Percentiles rank a stretch among this genome's conserved stretches.
Evolutionary conservation across 352 stramenopile genomes (phyloP).

Genomic region (Phytophthora tentaculata): DNA sequence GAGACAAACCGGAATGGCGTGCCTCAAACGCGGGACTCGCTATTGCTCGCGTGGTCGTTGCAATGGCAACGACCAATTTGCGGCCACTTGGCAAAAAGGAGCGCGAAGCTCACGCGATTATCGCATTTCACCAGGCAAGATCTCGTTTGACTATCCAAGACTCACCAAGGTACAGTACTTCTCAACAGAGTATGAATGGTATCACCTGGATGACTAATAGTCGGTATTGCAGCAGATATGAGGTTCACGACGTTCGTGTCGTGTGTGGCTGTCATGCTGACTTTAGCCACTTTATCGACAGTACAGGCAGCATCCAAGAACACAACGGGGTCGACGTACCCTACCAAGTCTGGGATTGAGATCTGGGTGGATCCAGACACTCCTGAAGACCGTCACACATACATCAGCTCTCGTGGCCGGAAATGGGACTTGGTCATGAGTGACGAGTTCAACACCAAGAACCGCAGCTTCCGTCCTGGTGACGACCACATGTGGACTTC

Average conservation of each 20-base stretch:
- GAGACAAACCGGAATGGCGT: conserved; percentile 14
- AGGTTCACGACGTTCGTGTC: conserved; percentile 19
- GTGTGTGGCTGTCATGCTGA: conserved; percentile 20
- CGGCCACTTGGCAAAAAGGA: conserved; percentile 30
- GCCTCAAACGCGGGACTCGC: conserved; percentile 12
- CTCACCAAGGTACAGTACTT: conserved; percentile 9
- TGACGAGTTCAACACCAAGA: conserved; percentile 94
- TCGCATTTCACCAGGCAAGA: conserved; percentile 30
- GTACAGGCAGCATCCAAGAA: conserved; percentile 16
- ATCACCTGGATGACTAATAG: conserved; percentile 4
- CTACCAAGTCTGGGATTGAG: conserved; percentile 41
- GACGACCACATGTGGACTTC: conserved; percentile 95
- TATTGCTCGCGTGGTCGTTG: conserved; percentile 20
- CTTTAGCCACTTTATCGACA: conserved; percentile 5
- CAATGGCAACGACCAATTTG: neutral
- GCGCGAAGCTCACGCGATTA: conserved; percentile 31
- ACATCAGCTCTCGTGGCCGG: conserved; percentile 50
- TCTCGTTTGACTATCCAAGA: conserved; percentile 22
- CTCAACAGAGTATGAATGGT: neutral
- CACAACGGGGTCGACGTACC: conserved; percentile 30
- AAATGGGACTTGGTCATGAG: conserved; percentile 88
- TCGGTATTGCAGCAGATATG: conserved; percentile 10
- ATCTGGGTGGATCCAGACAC: conserved; percentile 74
- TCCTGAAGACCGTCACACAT: conserved; percentile 40
- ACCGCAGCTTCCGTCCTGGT: conserved; percentile 93